Percentiles rank a stretch among this genome's conserved stretches.
Conservation (phyloP, 345 rosid species). For the Eucalyptus marginata region DNA sequence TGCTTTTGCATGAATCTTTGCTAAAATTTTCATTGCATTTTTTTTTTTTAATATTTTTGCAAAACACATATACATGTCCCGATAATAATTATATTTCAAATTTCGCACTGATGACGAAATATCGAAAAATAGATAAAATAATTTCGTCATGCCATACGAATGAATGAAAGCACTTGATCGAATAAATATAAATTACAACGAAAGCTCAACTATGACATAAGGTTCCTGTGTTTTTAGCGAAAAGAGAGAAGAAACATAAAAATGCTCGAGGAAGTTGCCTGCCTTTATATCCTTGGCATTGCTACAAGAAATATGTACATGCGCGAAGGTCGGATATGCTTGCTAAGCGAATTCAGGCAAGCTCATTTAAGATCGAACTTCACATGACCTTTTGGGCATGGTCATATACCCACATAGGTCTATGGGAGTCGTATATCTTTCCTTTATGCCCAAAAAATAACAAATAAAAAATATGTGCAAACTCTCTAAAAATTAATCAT, state of each 20-base stretch:
- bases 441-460: neutral
- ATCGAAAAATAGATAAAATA: neutral
- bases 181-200: neutral
- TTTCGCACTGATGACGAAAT: accelerated
- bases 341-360: accelerated
- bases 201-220: neutral
- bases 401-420: neutral
- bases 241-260: neutral
- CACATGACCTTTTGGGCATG: accelerated
- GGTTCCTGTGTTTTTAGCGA: neutral
- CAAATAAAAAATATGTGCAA: neutral
- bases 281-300: neutral
- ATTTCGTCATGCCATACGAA: accelerated
- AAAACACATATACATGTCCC: accelerated
- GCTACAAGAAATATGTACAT: too few relatives aligned
- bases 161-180: accelerated
- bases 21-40: too few relatives aligned
- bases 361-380: neutral
- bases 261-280: neutral
- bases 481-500: neutral
- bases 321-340: neutral
- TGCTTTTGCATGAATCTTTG: accelerated
- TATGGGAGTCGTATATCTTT: neutral
- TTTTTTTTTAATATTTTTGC: accelerated
- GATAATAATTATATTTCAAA: neutral